Evolutionary conservation across 2,329 filamentous ascomycete genomes (phyloP), one percentile per base, ranked within the genome.

Genomic region (Fusarium nodosum): DNA sequence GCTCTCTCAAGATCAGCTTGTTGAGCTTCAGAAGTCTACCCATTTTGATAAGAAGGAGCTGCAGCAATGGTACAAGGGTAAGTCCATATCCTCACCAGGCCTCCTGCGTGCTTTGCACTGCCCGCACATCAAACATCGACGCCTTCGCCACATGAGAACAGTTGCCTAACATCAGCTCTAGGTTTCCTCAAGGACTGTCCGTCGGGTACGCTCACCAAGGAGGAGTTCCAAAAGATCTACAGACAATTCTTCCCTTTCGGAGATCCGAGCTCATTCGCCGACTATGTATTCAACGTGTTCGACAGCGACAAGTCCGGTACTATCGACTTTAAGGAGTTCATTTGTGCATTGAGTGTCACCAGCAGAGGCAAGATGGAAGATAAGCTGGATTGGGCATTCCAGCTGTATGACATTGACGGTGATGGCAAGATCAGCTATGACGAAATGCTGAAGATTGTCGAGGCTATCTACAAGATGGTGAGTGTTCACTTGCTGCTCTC

Each of bases 391-490:
- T 99, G 96, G 96, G 96, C 96, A 18, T 99, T 99, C 84, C 95
- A 99, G 84, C 87, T 99, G 73, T 99, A 99, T 82, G 96, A 99
- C 82, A 98, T 99, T 77, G 96, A 99, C 77, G 95, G 96, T 59
- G 96, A 99, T 79, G 96, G 96, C 77, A 97, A 97, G 86, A 99
- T 99, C 78, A 97, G 92, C 80, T 99, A 98, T 80, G 93, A 98
- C 57, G 96, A 99, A 85, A 99, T 99, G 96, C 86, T 99, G 72
- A 91, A 94, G 74, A 99, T 99, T 79, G 96, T 99, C 59, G 95
- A 98, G 84, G 96, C 96, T 57, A 99, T 99, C 78, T 99, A 99
- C 87, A 99, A 98, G 82, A 99, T 99, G 96, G 96, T 98, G 81
- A 62, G 77, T 54, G 13, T 12, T 33, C 15, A 22, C 22, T 33